phyloP scores from a whole-genome alignment of 176 grass and related monocot genomes.

The Triticum dicoccoides region DNA sequence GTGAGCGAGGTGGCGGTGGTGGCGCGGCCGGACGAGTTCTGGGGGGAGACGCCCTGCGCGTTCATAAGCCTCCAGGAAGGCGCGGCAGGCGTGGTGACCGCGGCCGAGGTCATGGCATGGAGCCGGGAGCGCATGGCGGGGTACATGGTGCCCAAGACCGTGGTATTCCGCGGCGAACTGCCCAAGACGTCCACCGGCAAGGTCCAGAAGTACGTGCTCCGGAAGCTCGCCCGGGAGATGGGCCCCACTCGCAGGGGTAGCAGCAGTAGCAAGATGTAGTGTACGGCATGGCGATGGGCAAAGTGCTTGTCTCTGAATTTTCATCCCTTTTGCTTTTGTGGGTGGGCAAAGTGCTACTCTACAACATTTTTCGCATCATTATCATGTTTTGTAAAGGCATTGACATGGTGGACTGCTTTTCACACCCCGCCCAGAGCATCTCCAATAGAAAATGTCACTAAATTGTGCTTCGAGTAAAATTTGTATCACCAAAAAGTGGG shows the following conservation, averaged over 20 bases:
- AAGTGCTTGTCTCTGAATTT: no score
- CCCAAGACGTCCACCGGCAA: conserved; percentile 92
- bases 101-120: conserved; percentile 44
- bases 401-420: no score
- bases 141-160: conserved; percentile 79
- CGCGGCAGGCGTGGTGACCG: conserved; percentile 7
- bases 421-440: no score
- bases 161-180: conserved; percentile 55
- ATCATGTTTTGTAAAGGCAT: no score
- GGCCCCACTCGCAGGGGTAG: not conserved
- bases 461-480: no score
- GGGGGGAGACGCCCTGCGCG: conserved; percentile 93
- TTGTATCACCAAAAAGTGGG: no score
- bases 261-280: conserved; percentile 30
- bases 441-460: no score
- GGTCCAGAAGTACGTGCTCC: conserved; percentile 67
- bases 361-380: no score
- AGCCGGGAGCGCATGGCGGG: conserved; percentile 74
- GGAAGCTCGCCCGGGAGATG: conserved; percentile 62
- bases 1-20: conserved; percentile 79
- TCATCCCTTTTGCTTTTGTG: no score
- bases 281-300: no score
- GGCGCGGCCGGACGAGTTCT: conserved; percentile 65
- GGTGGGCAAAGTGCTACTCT: no score
- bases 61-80: conserved; percentile 61